A percentile compares a stretch with the other conserved stretches of the same genome.
These are phyloP conservation scores for Boletus reticuloceps DNA, from an alignment of 768 basidiomycete species.

Conservation along the genomic window DNA sequence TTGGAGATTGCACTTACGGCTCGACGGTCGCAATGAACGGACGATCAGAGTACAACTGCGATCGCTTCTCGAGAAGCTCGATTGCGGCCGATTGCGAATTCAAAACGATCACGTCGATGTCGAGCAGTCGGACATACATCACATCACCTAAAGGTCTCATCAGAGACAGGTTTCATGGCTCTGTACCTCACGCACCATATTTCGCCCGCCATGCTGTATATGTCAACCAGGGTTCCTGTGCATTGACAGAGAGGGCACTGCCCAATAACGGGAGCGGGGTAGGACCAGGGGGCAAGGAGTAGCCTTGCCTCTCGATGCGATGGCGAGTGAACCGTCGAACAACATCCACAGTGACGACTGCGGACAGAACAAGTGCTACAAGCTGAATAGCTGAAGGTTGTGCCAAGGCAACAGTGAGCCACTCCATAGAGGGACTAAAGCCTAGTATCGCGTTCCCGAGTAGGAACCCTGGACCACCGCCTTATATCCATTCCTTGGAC, in stretches of 20 bases:
- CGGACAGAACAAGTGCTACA: background rate
- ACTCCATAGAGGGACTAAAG: background rate
- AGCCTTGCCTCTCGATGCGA: background rate
- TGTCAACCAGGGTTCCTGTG: conserved; percentile 1
- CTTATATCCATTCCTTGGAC: too few species aligned
- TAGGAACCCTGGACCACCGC: too few species aligned
- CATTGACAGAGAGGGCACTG: background rate
- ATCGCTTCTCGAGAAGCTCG: conserved; percentile 8
- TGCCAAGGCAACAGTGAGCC: background rate
- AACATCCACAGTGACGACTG: background rate
- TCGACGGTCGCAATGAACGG: background rate
- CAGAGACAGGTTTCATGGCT: background rate
- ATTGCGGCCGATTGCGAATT: background rate
- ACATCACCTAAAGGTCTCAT: background rate
- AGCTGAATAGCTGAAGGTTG: background rate
- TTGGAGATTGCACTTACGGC: background rate
- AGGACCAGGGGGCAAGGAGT: conserved; percentile 8
- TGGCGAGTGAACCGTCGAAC: background rate
- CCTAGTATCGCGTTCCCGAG: too few species aligned
- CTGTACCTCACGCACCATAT: background rate
- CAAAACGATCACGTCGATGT: conserved; percentile 1
- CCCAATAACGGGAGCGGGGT: conserved; percentile 2
- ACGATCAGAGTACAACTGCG: conserved; percentile 12
- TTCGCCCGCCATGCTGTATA: conserved; percentile 1
- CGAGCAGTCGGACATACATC: conserved; percentile 3